Percentiles rank a stretch among this genome's conserved stretches.
These are phyloP conservation scores for Lactarius psammicola DNA, from an alignment of 768 basidiomycete species.

Conservation along the genomic window DNA sequence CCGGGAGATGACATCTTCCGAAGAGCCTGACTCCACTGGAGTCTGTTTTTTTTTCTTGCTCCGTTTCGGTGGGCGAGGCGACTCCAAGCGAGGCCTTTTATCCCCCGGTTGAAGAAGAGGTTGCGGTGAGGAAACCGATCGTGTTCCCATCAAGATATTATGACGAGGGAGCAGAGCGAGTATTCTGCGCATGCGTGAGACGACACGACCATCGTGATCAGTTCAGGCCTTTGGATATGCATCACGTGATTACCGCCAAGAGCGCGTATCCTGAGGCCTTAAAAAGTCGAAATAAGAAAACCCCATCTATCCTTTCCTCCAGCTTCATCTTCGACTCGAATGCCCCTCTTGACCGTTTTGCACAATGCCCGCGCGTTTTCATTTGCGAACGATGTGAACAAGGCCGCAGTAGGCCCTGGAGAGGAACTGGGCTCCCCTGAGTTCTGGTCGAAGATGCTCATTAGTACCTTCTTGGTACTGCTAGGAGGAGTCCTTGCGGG, in stretches of 20 bases:
- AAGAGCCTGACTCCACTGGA: constrained; percentile 61
- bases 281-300: background rate
- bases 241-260: background rate
- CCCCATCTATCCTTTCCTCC: background rate
- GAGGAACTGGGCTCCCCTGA: constrained; percentile 51
- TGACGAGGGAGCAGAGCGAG: background rate
- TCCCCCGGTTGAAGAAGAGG: constrained; percentile 28
- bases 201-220: background rate
- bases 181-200: background rate
- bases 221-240: background rate
- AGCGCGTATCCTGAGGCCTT: background rate
- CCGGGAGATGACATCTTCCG: constrained; percentile 71
- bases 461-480: constrained; percentile 71
- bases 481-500: constrained; percentile 92
- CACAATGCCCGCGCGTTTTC: background rate
- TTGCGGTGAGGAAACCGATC: background rate
- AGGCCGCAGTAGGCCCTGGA: constrained; percentile 4
- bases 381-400: background rate
- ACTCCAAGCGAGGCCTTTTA: constrained; percentile 37
- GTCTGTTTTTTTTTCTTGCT: constrained; percentile 40
- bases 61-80: constrained; percentile 1
- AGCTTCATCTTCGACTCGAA: background rate
- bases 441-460: constrained; percentile 71
- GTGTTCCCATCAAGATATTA: background rate
- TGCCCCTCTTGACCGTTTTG: constrained; percentile 16